Evolutionary conservation across 2,329 filamentous ascomycete species (phyloP).

Genomic region (Aspergillus ruber): DNA sequence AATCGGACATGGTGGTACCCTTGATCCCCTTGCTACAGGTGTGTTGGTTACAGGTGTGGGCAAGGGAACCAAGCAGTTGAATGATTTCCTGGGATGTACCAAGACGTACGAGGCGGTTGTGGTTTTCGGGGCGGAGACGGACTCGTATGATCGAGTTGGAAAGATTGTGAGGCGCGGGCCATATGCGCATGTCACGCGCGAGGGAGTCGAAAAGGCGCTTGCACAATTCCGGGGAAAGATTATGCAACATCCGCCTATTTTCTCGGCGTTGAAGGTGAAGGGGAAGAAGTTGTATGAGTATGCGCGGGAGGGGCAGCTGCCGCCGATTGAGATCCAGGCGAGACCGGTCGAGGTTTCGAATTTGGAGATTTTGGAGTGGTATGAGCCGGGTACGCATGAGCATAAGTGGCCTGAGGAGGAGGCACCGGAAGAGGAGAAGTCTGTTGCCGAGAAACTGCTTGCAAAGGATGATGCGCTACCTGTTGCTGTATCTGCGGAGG

Average conservation of each 20-base stretch:
- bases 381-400: slow-evolving; percentile 71
- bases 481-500: slow-evolving; percentile 14
- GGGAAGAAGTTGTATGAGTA: slow-evolving; percentile 96
- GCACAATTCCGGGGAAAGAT: slow-evolving; percentile 71
- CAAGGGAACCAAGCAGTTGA: slow-evolving; percentile 75
- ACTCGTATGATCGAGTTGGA: slow-evolving; percentile 82
- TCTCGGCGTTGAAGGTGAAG: slow-evolving; percentile 85
- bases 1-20: slow-evolving; percentile 90
- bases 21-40: slow-evolving; percentile 89
- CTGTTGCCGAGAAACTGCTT: slow-evolving; percentile 64
- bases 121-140: slow-evolving; percentile 85
- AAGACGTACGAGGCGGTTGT: slow-evolving; percentile 90
- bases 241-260: slow-evolving; percentile 85
- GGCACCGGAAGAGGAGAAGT: slow-evolving; percentile 67
- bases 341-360: slow-evolving; percentile 71
- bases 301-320: slow-evolving; percentile 77
- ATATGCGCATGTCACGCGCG: slow-evolving; percentile 75
- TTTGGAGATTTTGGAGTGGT: slow-evolving; percentile 75
- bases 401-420: slow-evolving; percentile 76
- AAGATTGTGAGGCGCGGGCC: slow-evolving; percentile 69
- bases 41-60: slow-evolving; percentile 86
- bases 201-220: slow-evolving; percentile 70
- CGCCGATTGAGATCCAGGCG: slow-evolving; percentile 77
- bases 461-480: slow-evolving; percentile 27
- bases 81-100: slow-evolving; percentile 75